phyloP scores from a whole-genome alignment of 768 basidiomycete species.

The Trametes cinnabarina region DNA sequence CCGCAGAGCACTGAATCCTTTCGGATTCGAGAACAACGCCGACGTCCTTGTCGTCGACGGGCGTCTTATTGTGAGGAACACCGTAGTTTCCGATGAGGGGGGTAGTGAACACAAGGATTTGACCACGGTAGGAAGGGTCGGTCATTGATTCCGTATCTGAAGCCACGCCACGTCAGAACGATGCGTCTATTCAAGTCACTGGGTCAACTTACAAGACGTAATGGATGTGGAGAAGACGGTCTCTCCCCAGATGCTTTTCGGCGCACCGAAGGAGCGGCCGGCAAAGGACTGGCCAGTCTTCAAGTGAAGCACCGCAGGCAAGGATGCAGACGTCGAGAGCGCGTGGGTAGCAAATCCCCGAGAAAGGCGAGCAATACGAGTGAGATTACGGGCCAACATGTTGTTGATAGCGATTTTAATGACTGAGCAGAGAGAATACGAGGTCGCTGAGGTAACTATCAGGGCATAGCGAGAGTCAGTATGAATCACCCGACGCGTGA shows the following conservation, averaged over 20 bases:
- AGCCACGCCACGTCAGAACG: neutral
- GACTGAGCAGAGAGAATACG: conserved; percentile 70
- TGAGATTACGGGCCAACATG: conserved; percentile 60
- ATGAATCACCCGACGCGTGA: neutral
- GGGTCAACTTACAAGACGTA: conserved; percentile 76
- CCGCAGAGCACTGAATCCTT: conserved; percentile 85
- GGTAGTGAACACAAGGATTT: conserved; percentile 97
- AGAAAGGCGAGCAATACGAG: conserved; percentile 47
- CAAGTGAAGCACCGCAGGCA: conserved; percentile 84
- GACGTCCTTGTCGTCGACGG: conserved; percentile 70
- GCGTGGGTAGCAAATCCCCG: conserved; percentile 71
- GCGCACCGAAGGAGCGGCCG: conserved; percentile 87
- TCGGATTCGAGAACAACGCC: conserved; percentile 88
- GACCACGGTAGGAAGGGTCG: conserved; percentile 96
- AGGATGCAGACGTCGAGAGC: conserved; percentile 34
- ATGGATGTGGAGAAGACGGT: conserved; percentile 99
- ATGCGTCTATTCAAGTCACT: neutral
- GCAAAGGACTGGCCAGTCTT: conserved; percentile 92
- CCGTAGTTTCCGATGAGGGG: conserved; percentile 99
- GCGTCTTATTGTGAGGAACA: conserved; percentile 78
- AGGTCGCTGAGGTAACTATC: conserved; percentile 86
- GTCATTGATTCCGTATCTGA: conserved; percentile 99
- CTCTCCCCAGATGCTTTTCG: conserved; percentile 87
- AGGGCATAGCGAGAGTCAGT: conserved; percentile 26
- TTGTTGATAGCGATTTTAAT: conserved; percentile 32